These are phyloP conservation scores for Phyllostachys edulis DNA, from an alignment of 176 grass and related monocot genomes.

Conservation along the genomic window DNA sequence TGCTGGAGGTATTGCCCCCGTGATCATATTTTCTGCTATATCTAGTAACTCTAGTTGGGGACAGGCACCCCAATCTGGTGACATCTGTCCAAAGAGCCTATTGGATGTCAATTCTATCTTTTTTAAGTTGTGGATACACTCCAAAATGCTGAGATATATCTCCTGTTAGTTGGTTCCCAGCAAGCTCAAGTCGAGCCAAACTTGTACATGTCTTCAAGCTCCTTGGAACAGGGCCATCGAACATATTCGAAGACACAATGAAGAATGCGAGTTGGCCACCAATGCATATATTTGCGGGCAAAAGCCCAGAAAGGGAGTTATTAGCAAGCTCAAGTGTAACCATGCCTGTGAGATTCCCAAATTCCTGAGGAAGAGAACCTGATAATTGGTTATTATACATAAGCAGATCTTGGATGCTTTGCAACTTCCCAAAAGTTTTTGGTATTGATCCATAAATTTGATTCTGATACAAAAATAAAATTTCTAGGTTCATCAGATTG, in stretches of 20 bases:
- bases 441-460: background rate
- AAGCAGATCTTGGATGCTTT: background rate
- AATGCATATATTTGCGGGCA: background rate
- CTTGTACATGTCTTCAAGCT: constrained; percentile 24
- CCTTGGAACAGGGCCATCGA: background rate
- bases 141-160: constrained; percentile 34
- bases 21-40: background rate
- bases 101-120: background rate
- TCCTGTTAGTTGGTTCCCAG: background rate
- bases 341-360: constrained; percentile 9
- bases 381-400: background rate
- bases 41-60: background rate
- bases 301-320: constrained; percentile 17
- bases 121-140: background rate
- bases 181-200: background rate
- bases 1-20: background rate
- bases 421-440: background rate
- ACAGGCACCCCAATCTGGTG: background rate
- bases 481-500: background rate
- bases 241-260: background rate
- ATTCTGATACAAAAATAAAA: background rate
- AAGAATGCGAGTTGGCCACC: background rate
- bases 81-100: background rate
- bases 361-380: background rate
- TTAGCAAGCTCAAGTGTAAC: background rate